A percentile compares a stretch with the other conserved stretches of the same genome.
Conservation (phyloP, 2,329 filamentous ascomycete species). For the Fusarium sp. region DNA sequence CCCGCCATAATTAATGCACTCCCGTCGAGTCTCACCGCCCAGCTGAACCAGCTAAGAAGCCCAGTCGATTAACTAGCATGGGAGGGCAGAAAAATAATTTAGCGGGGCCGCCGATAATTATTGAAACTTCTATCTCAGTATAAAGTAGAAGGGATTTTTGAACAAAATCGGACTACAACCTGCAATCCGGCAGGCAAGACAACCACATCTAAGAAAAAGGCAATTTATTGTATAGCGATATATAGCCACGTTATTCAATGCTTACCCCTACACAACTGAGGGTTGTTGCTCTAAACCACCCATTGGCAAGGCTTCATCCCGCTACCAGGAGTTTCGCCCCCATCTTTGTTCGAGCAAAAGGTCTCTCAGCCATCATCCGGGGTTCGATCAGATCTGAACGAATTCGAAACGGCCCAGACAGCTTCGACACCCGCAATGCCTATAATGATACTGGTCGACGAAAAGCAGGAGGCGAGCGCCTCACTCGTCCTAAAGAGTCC, state of each 20-base stretch:
- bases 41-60: background rate
- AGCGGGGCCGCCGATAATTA: background rate
- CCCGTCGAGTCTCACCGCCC: slow-evolving; percentile 19
- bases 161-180: background rate
- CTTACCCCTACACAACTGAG: slow-evolving; percentile 38
- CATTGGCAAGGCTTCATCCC: slow-evolving; percentile 17
- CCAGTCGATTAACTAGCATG: slow-evolving; percentile 6
- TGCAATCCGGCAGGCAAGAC: background rate
- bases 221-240: background rate
- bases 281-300: slow-evolving; percentile 34
- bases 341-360: slow-evolving; percentile 43
- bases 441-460: background rate
- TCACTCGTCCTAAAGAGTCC: slow-evolving; percentile 1
- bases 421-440: background rate
- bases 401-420: slow-evolving; percentile 40
- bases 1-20: slow-evolving; percentile 4
- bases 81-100: slow-evolving; percentile 48
- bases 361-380: slow-evolving; percentile 74
- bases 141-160: background rate
- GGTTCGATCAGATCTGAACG: slow-evolving; percentile 67
- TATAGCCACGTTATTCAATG: slow-evolving; percentile 43
- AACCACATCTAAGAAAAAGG: slow-evolving; percentile 5
- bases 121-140: slow-evolving; percentile 17
- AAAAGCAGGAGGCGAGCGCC: background rate
- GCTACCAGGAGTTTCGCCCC: slow-evolving; percentile 21